Percentiles rank a stretch among this genome's conserved stretches.
phyloP scores from a whole-genome alignment of 1,139 yeast species.

The Yamadazyma sp. region DNA sequence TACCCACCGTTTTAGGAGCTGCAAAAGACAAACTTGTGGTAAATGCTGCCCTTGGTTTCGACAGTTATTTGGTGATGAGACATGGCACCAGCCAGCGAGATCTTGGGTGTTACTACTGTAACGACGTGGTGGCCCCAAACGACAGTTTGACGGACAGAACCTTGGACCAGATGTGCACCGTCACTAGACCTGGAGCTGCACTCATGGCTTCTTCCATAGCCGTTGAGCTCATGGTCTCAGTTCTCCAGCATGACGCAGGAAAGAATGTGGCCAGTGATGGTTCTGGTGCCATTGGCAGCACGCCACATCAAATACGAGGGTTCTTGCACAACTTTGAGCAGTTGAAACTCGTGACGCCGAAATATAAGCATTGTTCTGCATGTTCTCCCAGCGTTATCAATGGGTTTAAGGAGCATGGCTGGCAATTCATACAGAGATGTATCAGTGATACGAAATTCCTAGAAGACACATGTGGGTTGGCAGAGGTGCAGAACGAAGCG shows the following conservation, averaged over 20 bases:
- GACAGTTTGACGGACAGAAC: conserved; percentile 85
- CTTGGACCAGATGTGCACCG: conserved; percentile 97
- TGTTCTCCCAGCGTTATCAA: conserved; percentile 64
- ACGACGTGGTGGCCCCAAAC: conserved; percentile 91
- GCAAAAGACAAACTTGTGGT: conserved; percentile 70
- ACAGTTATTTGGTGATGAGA: conserved; percentile 87
- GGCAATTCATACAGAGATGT: conserved; percentile 79
- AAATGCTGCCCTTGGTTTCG: conserved; percentile 95
- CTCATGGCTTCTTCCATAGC: conserved; percentile 83
- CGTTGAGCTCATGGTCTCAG: conserved; percentile 75
- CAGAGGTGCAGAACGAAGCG: conserved; percentile 68
- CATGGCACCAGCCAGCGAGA: conserved; percentile 59
- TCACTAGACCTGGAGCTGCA: conserved; percentile 95
- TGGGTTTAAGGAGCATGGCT: conserved; percentile 53
- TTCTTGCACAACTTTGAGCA: conserved; percentile 67
- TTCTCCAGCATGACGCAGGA: conserved; percentile 62
- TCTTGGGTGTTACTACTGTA: conserved; percentile 94
- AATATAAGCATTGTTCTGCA: conserved; percentile 79
- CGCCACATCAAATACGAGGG: conserved; percentile 92
- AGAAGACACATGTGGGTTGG: conserved; percentile 76
- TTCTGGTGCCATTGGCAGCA: conserved; percentile 56
- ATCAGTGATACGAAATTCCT: conserved; percentile 63
- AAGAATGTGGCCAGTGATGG: conserved; percentile 43
- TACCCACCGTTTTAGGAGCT: conserved; percentile 81
- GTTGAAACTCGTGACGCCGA: conserved; percentile 65